Evolutionary conservation across 2,329 filamentous ascomycete species (phyloP).

Genomic region (Colletotrichum liriopes): DNA sequence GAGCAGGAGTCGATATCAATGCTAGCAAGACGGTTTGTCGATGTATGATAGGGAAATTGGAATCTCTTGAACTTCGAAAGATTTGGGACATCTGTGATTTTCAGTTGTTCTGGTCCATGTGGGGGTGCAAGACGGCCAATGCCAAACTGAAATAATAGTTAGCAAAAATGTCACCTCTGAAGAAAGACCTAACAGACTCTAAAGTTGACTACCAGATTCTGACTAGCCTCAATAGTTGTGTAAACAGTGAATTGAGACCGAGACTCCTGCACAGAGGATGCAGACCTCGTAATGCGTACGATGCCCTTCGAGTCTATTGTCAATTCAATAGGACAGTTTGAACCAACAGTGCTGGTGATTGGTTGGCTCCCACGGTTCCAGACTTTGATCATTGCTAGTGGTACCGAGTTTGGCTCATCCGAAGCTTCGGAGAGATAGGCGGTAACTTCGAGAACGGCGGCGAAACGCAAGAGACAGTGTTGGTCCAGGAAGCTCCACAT

Average conservation of each 20-base stretch:
- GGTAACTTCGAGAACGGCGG: background rate
- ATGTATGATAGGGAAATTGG: background rate
- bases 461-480: slow-evolving; percentile 7
- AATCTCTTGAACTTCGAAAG: background rate
- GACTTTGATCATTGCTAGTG: background rate
- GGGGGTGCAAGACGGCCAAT: background rate
- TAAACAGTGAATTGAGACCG: slow-evolving; percentile 2
- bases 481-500: background rate
- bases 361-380: background rate
- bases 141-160: background rate
- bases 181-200: background rate
- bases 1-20: background rate
- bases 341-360: background rate
- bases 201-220: slow-evolving; percentile 5
- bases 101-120: background rate
- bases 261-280: background rate
- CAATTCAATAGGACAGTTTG: background rate
- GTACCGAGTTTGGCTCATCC: background rate
- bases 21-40: background rate
- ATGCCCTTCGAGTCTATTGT: slow-evolving; percentile 9
- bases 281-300: background rate
- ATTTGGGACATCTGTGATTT: slow-evolving; percentile 10
- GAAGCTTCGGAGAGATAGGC: background rate
- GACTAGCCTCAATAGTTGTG: background rate
- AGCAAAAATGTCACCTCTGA: background rate